phyloP scores from a whole-genome alignment of 2,329 filamentous ascomycete genomes.

The Alternaria brassicae region DNA sequence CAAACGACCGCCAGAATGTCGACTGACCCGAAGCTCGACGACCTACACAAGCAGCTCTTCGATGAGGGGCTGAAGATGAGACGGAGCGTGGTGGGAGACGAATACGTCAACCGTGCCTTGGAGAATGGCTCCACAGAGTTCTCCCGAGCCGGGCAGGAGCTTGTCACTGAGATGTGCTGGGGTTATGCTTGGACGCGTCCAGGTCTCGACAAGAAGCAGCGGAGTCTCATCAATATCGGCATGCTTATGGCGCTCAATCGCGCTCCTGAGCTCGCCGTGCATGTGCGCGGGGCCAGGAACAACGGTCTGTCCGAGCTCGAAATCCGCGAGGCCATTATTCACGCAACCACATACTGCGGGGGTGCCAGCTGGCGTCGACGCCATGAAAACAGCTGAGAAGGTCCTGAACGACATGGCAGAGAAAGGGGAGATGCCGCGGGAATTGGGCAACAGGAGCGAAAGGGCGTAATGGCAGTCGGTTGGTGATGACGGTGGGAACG shows the following conservation, averaged over 20 bases:
- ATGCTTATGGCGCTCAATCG: constrained; percentile 70
- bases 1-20: constrained; percentile 45
- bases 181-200: constrained; percentile 69
- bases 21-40: constrained; percentile 51
- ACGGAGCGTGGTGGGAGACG: constrained; percentile 65
- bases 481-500: not conserved
- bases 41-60: constrained; percentile 63
- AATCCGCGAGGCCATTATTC: constrained; percentile 65
- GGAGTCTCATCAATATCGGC: constrained; percentile 68
- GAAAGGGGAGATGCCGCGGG: constrained; percentile 51
- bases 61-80: constrained; percentile 67
- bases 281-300: constrained; percentile 68
- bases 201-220: constrained; percentile 66
- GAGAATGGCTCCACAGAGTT: constrained; percentile 66
- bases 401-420: constrained; percentile 61
- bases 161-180: constrained; percentile 71
- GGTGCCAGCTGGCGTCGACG: constrained; percentile 62
- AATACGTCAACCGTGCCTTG: constrained; percentile 66
- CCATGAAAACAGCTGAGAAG: constrained; percentile 60
- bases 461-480: constrained; percentile 25
- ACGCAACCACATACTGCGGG: constrained; percentile 62
- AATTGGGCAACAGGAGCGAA: constrained; percentile 42
- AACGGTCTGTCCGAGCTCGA: constrained; percentile 69
- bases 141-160: constrained; percentile 65
- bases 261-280: constrained; percentile 65